Base-by-base conservation (phyloP, 2,329 filamentous ascomycete genomes). In the Acrocalymma vagum region DNA sequence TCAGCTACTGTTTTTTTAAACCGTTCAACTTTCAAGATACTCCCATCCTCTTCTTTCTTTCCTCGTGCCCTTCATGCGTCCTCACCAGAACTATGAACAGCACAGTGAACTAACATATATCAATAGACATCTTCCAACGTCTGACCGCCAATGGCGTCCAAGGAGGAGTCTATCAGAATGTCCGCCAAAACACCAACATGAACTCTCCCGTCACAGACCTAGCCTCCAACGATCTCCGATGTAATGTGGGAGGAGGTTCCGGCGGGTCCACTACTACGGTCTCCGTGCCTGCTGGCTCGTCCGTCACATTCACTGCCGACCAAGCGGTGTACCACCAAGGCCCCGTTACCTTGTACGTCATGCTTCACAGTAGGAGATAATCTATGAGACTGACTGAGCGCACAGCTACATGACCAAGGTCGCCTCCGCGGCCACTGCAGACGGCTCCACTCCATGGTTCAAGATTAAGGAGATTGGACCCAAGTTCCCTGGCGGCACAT, bases 321-420 rank as follows among this genome's bases (percentile, higher is more conserved):
- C 50, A 53, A 13, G 63, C 63, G 6, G 66, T 71, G 6, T 71
- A 71, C 48, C 69, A 71, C 43, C 67, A 70, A 32, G 67, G 67
- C 9, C 66, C 67, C 10, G 58, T 67, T 10, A 33, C 62, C 2
- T 70, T 70, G n/a, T n/a, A n/a, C n/a, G n/a, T n/a, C n/a, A n/a
- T n/a, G n/a, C n/a, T n/a, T n/a, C n/a, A n/a, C n/a, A n/a, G n/a
- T n/a, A n/a, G n/a, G n/a, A n/a, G n/a, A n/a, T n/a, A n/a, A n/a
- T n/a, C n/a, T n/a, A n/a, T n/a, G n/a, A n/a, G n/a, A n/a, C n/a
- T n/a, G n/a, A n/a, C n/a, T n/a, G n/a, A 1, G 43, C 69, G 8
- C 65, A 67, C 36, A 69, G 69, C 52, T 71, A 71, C 43, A 59
- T 71, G 63, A 64, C 53, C 42, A 70, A 71, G 51, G 69, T 67